These are phyloP conservation scores for Xylaria sp. DNA, from an alignment of 2,329 filamentous ascomycete species.

Conservation along the genomic window DNA sequence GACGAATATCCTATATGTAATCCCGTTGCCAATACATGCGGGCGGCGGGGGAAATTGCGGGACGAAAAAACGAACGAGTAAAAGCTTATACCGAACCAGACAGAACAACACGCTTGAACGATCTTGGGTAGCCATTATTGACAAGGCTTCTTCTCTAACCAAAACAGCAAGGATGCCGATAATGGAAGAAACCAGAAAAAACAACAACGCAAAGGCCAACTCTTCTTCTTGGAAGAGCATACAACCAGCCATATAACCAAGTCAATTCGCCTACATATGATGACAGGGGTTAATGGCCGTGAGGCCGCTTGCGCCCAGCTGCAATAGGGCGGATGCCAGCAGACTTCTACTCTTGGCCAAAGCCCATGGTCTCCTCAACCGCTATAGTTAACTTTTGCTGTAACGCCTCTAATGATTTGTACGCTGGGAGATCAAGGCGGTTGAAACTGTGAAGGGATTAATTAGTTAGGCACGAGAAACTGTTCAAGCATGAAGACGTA, in stretches of 20 bases:
- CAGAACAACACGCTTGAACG: slow-evolving; percentile 13
- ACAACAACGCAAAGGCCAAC: slow-evolving; percentile 17
- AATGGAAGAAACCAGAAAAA: slow-evolving; percentile 13
- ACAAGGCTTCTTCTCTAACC: slow-evolving; percentile 6
- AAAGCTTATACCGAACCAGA: slow-evolving; percentile 14
- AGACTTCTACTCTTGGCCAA: slow-evolving; percentile 85
- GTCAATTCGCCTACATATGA: slow-evolving; percentile 45
- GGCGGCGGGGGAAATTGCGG: not conserved
- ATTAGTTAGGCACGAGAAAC: slow-evolving; percentile 38
- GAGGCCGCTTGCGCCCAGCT: slow-evolving; percentile 6
- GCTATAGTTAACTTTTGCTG: slow-evolving; percentile 94
- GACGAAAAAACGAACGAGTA: slow-evolving; percentile 20
- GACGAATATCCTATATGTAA: slow-evolving; percentile 31
- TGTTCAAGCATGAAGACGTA: slow-evolving; percentile 57
- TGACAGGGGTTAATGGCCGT: slow-evolving; percentile 6
- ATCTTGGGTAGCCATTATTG: slow-evolving; percentile 15
- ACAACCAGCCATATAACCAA: slow-evolving; percentile 23
- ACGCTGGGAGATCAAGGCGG: slow-evolving; percentile 91
- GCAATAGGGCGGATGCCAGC: slow-evolving; percentile 29
- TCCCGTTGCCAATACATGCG: slow-evolving; percentile 4
- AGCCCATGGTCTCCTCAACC: slow-evolving; percentile 98
- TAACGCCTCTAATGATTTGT: slow-evolving; percentile 86
- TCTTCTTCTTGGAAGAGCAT: not conserved
- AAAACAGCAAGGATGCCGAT: slow-evolving; percentile 1
- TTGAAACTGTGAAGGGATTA: slow-evolving; percentile 76